A percentile compares a stretch with the other conserved stretches of the same genome.
These are phyloP conservation scores for Phytopythium boreale DNA, from an alignment of 352 stramenopile genomes.

Conservation along the genomic window DNA sequence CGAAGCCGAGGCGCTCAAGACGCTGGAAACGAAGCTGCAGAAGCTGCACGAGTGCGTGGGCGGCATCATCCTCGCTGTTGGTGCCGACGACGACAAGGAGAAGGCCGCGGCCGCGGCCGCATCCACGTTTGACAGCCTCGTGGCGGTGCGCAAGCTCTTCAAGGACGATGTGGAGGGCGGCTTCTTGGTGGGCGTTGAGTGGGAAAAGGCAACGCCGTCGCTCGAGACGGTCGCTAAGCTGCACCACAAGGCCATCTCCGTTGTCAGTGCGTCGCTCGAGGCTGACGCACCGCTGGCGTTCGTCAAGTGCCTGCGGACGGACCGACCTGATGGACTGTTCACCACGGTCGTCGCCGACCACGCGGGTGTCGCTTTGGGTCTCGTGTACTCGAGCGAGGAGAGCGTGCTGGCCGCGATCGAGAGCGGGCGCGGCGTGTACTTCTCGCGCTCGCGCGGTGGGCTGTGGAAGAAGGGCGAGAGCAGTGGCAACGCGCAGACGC, in stretches of 20 bases:
- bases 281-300: constrained; percentile 51
- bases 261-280: constrained; percentile 35
- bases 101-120: constrained; percentile 17
- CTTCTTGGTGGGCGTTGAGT: constrained; percentile 58
- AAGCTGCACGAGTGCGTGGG: constrained; percentile 28
- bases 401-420: constrained; percentile 89
- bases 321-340: constrained; percentile 90
- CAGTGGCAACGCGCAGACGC: constrained; percentile 91
- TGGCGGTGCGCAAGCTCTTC: constrained; percentile 28
- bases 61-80: constrained; percentile 49
- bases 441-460: constrained; percentile 87
- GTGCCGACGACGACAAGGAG: constrained; percentile 12
- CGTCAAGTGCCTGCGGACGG: constrained; percentile 81
- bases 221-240: constrained; percentile 30
- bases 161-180: constrained; percentile 42
- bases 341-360: constrained; percentile 94
- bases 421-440: constrained; percentile 92
- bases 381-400: constrained; percentile 94
- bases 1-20: constrained; percentile 21
- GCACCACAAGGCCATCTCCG: constrained; percentile 57
- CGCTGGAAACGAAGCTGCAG: constrained; percentile 34
- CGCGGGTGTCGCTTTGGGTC: constrained; percentile 82
- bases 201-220: constrained; percentile 8
- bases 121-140: constrained; percentile 16
- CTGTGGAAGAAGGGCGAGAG: constrained; percentile 97